These are phyloP conservation scores for Fragilariopsis cylindrus DNA, from an alignment of 108 stramenopile genomes.

Conservation along the genomic window DNA sequence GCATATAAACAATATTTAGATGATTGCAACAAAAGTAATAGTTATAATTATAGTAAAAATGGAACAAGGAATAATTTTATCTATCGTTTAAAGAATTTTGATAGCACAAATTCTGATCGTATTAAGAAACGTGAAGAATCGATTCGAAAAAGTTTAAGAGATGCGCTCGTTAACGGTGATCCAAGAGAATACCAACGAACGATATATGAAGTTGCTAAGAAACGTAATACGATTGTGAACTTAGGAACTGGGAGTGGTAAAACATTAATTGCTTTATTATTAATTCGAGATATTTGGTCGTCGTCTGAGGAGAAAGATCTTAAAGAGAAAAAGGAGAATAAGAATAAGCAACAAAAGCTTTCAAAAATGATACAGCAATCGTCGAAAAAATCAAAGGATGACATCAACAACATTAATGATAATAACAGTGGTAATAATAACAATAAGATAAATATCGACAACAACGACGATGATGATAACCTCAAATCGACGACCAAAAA, in stretches of 20 bases:
- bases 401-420: not conserved
- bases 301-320: not conserved
- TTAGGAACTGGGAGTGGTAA: slow-evolving; percentile 70
- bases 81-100: no score
- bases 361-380: not conserved
- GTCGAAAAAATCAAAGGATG: not conserved
- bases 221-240: slow-evolving; percentile 59
- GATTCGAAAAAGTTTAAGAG: slow-evolving; percentile 18
- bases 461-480: not conserved
- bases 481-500: not conserved
- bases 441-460: no score
- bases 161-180: slow-evolving; percentile 33
- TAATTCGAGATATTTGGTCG: slow-evolving; percentile 28
- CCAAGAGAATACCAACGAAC: slow-evolving; percentile 55
- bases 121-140: not conserved
- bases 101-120: no score
- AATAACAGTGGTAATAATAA: no score
- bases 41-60: not conserved
- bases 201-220: slow-evolving; percentile 50
- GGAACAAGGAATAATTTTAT: not conserved
- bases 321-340: slow-evolving; percentile 15
- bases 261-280: slow-evolving; percentile 61
- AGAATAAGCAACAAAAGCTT: not conserved
- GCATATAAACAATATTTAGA: slow-evolving; percentile 7
- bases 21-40: not conserved